Evolutionary conservation across 78 protist species (phyloP).

Genomic region (Dictyostelium firmibasis): DNA sequence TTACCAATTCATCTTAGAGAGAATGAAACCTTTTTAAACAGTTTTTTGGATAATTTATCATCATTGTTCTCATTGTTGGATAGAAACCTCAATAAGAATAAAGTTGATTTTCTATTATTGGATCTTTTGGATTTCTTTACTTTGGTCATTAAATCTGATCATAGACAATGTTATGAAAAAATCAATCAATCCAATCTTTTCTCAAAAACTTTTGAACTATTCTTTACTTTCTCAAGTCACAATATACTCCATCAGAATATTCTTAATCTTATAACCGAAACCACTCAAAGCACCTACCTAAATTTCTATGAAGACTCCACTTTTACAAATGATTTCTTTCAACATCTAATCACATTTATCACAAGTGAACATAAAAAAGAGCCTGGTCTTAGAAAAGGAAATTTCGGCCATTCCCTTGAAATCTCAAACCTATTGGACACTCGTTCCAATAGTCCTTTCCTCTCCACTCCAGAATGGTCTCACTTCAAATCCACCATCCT

Average conservation of each 20-base stretch:
- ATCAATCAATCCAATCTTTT: constrained; percentile 16
- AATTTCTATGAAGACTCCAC: not conserved
- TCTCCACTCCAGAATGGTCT: not conserved
- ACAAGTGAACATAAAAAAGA: not conserved
- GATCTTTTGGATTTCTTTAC: constrained; percentile 61
- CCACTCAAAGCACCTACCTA: not conserved
- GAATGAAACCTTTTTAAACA: constrained; percentile 22
- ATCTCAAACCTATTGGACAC: constrained; percentile 20
- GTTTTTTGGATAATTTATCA: constrained; percentile 13
- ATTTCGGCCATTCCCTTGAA: constrained; percentile 57
- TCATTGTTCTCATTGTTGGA: constrained; percentile 22
- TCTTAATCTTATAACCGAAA: constrained; percentile 20
- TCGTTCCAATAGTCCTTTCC: constrained; percentile 19
- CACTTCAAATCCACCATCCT: constrained; percentile 7
- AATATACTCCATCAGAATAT: constrained; percentile 61
- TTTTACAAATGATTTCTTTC: not conserved
- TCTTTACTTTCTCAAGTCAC: not conserved
- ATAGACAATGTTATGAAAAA: constrained; percentile 28
- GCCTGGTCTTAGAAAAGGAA: constrained; percentile 54
- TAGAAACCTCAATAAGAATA: not conserved
- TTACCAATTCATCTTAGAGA: constrained; percentile 42
- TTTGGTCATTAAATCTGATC: constrained; percentile 23
- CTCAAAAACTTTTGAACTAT: constrained; percentile 22
- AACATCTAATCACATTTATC: not conserved
- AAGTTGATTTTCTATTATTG: constrained; percentile 30